A percentile compares a stretch with the other conserved stretches of the same genome.
Evolutionary conservation across 805 yeast genomes (phyloP).

Genomic region (Suhomyces sp.): DNA sequence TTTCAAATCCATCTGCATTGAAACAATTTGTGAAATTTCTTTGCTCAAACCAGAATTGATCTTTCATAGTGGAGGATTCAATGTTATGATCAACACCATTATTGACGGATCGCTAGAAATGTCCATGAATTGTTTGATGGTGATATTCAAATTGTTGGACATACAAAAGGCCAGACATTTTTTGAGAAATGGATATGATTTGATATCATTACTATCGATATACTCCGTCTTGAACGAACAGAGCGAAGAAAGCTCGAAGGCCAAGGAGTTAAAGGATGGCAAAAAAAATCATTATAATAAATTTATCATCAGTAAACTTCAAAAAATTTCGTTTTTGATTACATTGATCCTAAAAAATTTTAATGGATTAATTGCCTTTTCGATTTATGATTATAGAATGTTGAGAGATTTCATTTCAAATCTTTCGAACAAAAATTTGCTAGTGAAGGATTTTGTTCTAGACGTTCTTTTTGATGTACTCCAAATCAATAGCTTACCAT

Average conservation of each 20-base stretch:
- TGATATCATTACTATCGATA: conserved; percentile 63
- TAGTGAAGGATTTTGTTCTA: conserved; percentile 59
- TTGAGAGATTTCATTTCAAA: conserved; percentile 60
- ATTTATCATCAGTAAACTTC: conserved; percentile 48
- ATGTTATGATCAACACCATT: conserved; percentile 43
- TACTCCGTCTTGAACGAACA: conserved; percentile 55
- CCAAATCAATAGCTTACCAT: conserved; percentile 56
- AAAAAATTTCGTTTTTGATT: conserved; percentile 58
- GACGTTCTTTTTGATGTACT: conserved; percentile 72
- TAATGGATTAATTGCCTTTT: conserved; percentile 71
- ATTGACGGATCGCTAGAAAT: conserved; percentile 19
- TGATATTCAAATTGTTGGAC: conserved; percentile 58
- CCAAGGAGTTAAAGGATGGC: not conserved
- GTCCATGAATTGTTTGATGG: conserved; percentile 32
- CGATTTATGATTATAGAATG: conserved; percentile 54
- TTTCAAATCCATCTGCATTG: conserved; percentile 47
- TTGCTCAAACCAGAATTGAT: conserved; percentile 41
- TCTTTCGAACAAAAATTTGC: conserved; percentile 55
- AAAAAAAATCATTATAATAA: conserved; percentile 12
- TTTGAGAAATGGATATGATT: conserved; percentile 60
- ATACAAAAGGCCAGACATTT: conserved; percentile 50
- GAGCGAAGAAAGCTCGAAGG: no score
- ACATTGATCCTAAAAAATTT: conserved; percentile 64
- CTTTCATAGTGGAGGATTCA: conserved; percentile 55
- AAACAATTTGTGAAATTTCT: conserved; percentile 39